Evolutionary conservation across 352 stramenopile species (phyloP), one percentile per base, ranked within the genome.

Genomic region (Pythium grandisporangium): DNA sequence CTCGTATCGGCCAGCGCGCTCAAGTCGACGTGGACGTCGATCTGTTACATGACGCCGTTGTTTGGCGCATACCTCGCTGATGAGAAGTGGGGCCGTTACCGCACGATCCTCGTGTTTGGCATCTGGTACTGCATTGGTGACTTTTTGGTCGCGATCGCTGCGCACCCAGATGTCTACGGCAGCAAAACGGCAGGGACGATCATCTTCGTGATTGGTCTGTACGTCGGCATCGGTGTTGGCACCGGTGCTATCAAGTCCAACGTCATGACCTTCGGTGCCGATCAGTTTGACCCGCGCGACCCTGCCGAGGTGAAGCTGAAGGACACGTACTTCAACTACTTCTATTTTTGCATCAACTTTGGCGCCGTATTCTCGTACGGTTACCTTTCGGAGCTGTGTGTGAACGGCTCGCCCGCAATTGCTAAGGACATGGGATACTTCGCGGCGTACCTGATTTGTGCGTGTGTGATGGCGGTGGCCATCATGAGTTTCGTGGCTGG

Each of bases 271-370:
- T 53, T 59, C 17, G 54, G 54, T 24, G 54, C 59, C 16, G 69
- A 83, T 50, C 70, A 83, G 54, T 85, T 81, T 40, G 61, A 73
- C 8, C 65, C 64, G 4, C 43, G 44, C n/a, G 62, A 67, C 17
- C 61, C 55, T 2, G 37, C 40, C 8, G 66, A 82, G 48, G 45
- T 58, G 24, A 59, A 65, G 13, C 48, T 80, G 19, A 72, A 81
- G 34, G 55, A 64, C 13, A 70, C 48, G 17, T 94, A 80, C 55
- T 94, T 92, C 63, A 84, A 64, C 33, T 74, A 68, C 25, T 89
- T 90, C 49, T 95, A 93, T 61, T 88, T 66, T 56, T 62, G 54
- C 30, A 70, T 88, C 38, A 88, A 89, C 53, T 52, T 86, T 30
- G 78, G 80, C 17, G 63, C 78, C 4, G 45, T 62, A 4, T 69